A percentile compares a stretch with the other conserved stretches of the same genome.
phyloP scores from a whole-genome alignment of 2,329 filamentous ascomycete species.

The Aspergillus ustus region DNA sequence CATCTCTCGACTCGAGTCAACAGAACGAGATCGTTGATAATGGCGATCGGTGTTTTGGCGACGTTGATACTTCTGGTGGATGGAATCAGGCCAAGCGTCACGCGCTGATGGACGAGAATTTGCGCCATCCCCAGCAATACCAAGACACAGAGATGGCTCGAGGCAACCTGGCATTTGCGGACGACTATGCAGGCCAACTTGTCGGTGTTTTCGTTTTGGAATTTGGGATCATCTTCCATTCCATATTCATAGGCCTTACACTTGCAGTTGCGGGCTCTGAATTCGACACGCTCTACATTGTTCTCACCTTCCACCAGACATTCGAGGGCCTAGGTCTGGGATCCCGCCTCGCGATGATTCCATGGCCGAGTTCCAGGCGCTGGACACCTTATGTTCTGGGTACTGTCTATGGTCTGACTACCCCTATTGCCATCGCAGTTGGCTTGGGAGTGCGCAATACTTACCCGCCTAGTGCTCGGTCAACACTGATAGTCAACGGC shows the following conservation, averaged over 20 bases:
- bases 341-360: slow-evolving; percentile 75
- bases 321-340: slow-evolving; percentile 92
- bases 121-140: slow-evolving; percentile 75
- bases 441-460: slow-evolving; percentile 74
- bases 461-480: slow-evolving; percentile 64
- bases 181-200: slow-evolving; percentile 75
- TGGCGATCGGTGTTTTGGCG: slow-evolving; percentile 45
- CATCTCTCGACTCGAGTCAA: slow-evolving; percentile 64
- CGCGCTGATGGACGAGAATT: slow-evolving; percentile 76
- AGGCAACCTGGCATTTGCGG: slow-evolving; percentile 39
- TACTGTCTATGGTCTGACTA: slow-evolving; percentile 74
- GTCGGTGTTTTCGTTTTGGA: slow-evolving; percentile 90
- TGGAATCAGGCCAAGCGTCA: slow-evolving; percentile 48
- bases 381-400: slow-evolving; percentile 79
- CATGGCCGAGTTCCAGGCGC: slow-evolving; percentile 71
- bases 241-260: slow-evolving; percentile 88
- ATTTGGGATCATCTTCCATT: slow-evolving; percentile 94
- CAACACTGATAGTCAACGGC: slow-evolving; percentile 77
- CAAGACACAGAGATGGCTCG: slow-evolving; percentile 49
- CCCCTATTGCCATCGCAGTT: slow-evolving; percentile 81
- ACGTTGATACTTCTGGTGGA: slow-evolving; percentile 26
- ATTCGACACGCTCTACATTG: slow-evolving; percentile 65
- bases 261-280: slow-evolving; percentile 64
- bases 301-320: slow-evolving; percentile 84
- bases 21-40: slow-evolving; percentile 5